Base-by-base conservation (phyloP, 176 grass and related monocot species). In the Chloris gayana region DNA sequence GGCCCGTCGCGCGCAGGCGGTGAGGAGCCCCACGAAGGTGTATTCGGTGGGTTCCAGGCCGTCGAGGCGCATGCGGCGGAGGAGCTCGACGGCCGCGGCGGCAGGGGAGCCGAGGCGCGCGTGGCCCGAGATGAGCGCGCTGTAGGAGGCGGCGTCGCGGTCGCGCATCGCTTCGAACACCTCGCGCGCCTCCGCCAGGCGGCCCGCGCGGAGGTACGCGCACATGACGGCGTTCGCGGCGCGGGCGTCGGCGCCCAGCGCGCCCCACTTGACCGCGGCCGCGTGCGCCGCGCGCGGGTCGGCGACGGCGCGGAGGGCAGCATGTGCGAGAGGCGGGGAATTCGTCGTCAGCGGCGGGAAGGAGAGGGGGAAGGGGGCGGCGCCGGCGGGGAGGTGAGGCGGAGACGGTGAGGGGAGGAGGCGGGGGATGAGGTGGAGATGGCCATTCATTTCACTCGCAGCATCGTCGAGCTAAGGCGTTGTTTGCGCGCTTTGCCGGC, bases 21-120 rank as follows among this genome's bases (percentile, higher is more conserved):
- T 93, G 85, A 93, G 81, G 35, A 93, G 72, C 1, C 85, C 91
- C 2, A 93, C 85, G 70, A 86, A 93, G 61, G 75, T 91, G 76
- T 83, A 94, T 79, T 86, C 83, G 6, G 84, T 94, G 44, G 85
- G 91, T 24, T 15, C 39, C 0, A 91, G 44, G 4, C 67, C 88
- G 2, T 41, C 47, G 41, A 70, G 61, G 59, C 88, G 76, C 91
- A 94, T 94, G 19, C 76, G 66, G 14, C 2, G 32, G 79, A 94
- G 80, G 7, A 94, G 83, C 12, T 29, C 71, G 0, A 24, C 79
- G 3, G 83, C 75, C 6, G 47, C 66, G 2, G 44, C 50, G 42
- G 69, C 44, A 3, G 74, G 49, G 37, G 80, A 73, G 29, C 80
- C 71, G 30, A 81, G 64, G 26, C 89, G 78, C 17, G 83, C 85